Evolutionary conservation across 257 asterid species (phyloP), one percentile per base, ranked within the genome.

Genomic region (Prunella vulgaris): DNA sequence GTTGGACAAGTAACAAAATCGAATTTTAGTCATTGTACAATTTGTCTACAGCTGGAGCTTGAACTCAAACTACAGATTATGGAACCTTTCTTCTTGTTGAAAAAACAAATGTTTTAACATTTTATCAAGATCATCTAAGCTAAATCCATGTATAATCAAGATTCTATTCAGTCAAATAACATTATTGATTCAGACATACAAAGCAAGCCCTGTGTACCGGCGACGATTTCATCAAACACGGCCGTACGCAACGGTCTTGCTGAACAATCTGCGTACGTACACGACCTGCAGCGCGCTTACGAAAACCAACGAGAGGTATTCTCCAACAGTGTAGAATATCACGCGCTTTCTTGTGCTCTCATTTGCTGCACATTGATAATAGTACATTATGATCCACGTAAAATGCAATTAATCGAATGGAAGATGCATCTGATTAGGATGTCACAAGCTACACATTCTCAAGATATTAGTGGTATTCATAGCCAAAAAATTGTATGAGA

Each of bases 261-360:
- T 84, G 81, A 92, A 92, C 81, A 92, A 72, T 10, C 86, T 87
- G 5, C 96, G 85, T 7, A 92, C 84, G 77, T 84, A 88, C 44
- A 80, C 49, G n/a, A 83, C 93, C 72, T 90, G 98, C 74, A 92
- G 86, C 35, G 81, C 81, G 35, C 96, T 90, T 22, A 80, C 86
- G 21, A 78, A 66, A 63, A 80, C 86, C 71, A 90, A 84, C 79
- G 87, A 62, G 7, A 84, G n/a, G 82, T 93, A 93, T 46, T 90
- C 98, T 25, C 86, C 95, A 10, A 86, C 78, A 0, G 97, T 86
- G 92, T 90, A 93, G 58, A 80, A 81, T 32, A 92, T 86, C n/a
- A 92, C 97, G 0, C 96, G 96, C 75, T 64, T 84, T 46, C 90
- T 73, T 13, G 96, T 92, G 78, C 93, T 90, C 86, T 90, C 97